A percentile compares a stretch with the other conserved stretches of the same genome.
These are phyloP conservation scores for Xylaria longipes DNA, from an alignment of 495 filamentous ascomycete genomes.

Conservation along the genomic window DNA sequence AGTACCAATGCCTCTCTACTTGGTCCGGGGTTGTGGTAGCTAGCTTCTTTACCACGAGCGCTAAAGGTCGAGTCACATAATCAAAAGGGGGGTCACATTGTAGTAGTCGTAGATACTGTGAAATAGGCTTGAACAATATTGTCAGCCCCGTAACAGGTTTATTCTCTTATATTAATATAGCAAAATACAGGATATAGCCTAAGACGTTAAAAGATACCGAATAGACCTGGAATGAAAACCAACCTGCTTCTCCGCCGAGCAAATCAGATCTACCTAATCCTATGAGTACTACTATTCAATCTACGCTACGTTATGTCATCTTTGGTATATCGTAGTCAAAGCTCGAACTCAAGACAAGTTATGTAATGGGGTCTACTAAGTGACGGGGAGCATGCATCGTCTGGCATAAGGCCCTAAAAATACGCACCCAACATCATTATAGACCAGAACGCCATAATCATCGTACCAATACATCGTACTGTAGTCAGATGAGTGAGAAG, in stretches of 20 bases:
- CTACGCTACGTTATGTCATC: neutral
- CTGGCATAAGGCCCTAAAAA: neutral
- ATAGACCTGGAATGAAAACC: conserved; percentile 15
- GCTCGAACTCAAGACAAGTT: neutral
- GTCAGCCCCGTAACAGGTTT: neutral
- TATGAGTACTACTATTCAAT: neutral
- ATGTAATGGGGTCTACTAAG: neutral
- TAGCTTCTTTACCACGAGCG: neutral
- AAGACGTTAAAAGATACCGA: conserved; percentile 1
- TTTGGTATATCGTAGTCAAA: neutral
- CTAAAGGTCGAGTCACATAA: neutral
- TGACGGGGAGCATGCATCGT: neutral
- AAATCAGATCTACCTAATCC: neutral
- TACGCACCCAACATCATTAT: neutral
- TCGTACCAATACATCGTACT: neutral
- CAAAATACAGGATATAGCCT: conserved; percentile 10
- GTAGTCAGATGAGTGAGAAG: neutral
- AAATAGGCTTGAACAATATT: conserved; percentile 10
- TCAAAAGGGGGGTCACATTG: neutral
- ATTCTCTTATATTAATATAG: conserved; percentile 13
- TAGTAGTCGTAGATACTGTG: neutral
- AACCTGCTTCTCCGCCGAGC: neutral
- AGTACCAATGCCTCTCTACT: neutral
- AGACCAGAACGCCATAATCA: neutral
- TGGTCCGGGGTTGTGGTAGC: neutral